A percentile compares a stretch with the other conserved stretches of the same genome.
Conservation (phyloP, 176 grass and related monocot species). For the Cymbopogon citratus region DNA sequence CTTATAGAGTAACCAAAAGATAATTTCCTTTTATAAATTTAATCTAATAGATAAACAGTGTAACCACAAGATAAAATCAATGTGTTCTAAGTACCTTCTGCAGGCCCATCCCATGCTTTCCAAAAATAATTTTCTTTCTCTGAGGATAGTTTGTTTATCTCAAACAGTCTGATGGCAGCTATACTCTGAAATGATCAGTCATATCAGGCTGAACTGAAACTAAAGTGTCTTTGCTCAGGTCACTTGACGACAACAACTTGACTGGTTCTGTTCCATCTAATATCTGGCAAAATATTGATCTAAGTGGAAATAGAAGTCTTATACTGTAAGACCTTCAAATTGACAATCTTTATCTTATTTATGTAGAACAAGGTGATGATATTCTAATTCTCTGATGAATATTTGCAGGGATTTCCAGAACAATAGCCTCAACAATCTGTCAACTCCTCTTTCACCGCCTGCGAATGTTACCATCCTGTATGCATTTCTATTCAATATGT, state of each 20-base stretch:
- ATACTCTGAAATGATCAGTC: slow-evolving; percentile 5
- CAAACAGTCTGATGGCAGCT: slow-evolving; percentile 3
- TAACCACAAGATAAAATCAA: neutral
- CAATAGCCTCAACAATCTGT: slow-evolving; percentile 50
- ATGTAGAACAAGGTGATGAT: neutral
- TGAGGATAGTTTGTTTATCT: slow-evolving; percentile 6
- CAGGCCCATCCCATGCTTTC: neutral
- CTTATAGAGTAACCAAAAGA: neutral
- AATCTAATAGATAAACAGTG: neutral
- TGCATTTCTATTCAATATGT: slow-evolving; percentile 19
- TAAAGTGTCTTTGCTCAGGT: slow-evolving; percentile 38
- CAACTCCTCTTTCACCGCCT: slow-evolving; percentile 54
- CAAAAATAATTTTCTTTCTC: slow-evolving; percentile 9
- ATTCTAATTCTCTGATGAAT: slow-evolving; percentile 21
- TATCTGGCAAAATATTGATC: slow-evolving; percentile 52
- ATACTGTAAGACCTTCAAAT: slow-evolving; percentile 38
- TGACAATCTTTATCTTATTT: neutral
- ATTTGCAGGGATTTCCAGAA: slow-evolving; percentile 74
- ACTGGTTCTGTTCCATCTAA: slow-evolving; percentile 59
- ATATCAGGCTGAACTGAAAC: neutral
- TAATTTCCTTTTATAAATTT: neutral
- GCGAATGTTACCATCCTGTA: slow-evolving; percentile 69
- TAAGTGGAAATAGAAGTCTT: slow-evolving; percentile 58
- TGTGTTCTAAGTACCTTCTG: neutral
- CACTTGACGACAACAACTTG: slow-evolving; percentile 55